phyloP scores from a whole-genome alignment of 2,329 filamentous ascomycete genomes.

The Mycosphaerella sp. region DNA sequence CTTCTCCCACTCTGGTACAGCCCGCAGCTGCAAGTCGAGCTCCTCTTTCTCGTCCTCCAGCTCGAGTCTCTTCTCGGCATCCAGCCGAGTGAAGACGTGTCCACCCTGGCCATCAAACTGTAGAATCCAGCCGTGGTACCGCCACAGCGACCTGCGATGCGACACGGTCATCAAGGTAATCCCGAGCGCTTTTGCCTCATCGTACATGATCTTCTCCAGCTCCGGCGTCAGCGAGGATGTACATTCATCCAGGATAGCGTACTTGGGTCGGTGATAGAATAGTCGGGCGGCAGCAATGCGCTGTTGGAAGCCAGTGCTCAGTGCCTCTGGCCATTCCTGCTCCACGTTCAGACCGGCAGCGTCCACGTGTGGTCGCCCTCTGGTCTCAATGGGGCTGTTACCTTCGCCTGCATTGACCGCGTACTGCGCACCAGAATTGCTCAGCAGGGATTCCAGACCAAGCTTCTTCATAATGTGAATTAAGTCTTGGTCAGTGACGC shows the following conservation, averaged over 20 bases:
- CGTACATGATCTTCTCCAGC: slow-evolving; percentile 94
- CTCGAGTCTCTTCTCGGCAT: slow-evolving; percentile 76
- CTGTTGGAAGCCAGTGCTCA: slow-evolving; percentile 89
- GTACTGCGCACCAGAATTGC: slow-evolving; percentile 52
- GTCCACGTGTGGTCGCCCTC: slow-evolving; percentile 6
- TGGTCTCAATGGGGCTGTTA: slow-evolving; percentile 15
- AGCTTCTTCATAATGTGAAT: slow-evolving; percentile 68
- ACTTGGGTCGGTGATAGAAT: slow-evolving; percentile 88
- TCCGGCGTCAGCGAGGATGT: slow-evolving; percentile 93
- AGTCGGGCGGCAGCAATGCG: slow-evolving; percentile 92
- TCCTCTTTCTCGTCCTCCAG: slow-evolving; percentile 97
- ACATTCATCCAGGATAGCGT: slow-evolving; percentile 95
- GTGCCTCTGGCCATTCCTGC: slow-evolving; percentile 91
- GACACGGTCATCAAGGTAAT: slow-evolving; percentile 97
- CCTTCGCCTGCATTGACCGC: slow-evolving; percentile 7
- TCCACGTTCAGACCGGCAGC: slow-evolving; percentile 74
- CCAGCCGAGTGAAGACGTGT: slow-evolving; percentile 81
- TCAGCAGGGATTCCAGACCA: slow-evolving; percentile 75
- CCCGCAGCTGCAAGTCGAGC: slow-evolving; percentile 73
- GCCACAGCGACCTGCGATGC: slow-evolving; percentile 87
- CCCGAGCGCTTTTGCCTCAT: slow-evolving; percentile 81
- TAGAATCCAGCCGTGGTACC: slow-evolving; percentile 88
- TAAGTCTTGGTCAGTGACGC: slow-evolving; percentile 75
- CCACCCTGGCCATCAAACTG: slow-evolving; percentile 95
- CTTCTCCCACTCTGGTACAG: slow-evolving; percentile 81